phyloP scores from a whole-genome alignment of 2,329 filamentous ascomycete species.

The Ophiocordyceps camponoti-leonardi region DNA sequence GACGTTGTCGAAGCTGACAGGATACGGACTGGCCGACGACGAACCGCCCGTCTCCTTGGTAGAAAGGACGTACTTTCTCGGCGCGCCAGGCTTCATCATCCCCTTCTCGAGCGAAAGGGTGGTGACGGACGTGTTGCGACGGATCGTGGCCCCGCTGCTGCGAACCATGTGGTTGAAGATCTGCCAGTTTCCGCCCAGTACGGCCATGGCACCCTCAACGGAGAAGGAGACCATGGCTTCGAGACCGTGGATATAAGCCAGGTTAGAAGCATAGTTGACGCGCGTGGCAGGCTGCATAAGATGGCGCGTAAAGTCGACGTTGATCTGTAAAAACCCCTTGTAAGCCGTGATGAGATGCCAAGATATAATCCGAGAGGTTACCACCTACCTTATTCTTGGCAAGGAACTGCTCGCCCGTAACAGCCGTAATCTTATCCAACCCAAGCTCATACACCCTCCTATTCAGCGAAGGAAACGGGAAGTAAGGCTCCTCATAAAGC shows the following conservation, averaged over 20 bases:
- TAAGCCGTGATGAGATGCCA: not conserved
- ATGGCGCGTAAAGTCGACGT: slow-evolving; percentile 52
- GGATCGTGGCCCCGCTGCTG: slow-evolving; percentile 40
- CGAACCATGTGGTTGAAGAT: slow-evolving; percentile 77
- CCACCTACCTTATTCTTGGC: slow-evolving; percentile 33
- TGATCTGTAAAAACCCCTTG: slow-evolving; percentile 26
- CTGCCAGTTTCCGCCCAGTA: slow-evolving; percentile 80
- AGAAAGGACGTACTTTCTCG: slow-evolving; percentile 29
- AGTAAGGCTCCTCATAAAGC: slow-evolving; percentile 66
- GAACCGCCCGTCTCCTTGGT: slow-evolving; percentile 12
- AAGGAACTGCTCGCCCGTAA: slow-evolving; percentile 61
- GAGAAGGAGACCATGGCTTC: slow-evolving; percentile 88
- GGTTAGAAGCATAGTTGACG: slow-evolving; percentile 87
- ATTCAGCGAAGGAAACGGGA: slow-evolving; percentile 68
- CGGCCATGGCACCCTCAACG: slow-evolving; percentile 62
- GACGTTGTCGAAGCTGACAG: slow-evolving; percentile 55
- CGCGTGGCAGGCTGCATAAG: slow-evolving; percentile 81
- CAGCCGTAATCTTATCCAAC: slow-evolving; percentile 45
- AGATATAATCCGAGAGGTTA: not conserved
- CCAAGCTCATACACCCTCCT: slow-evolving; percentile 49
- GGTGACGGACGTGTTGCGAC: slow-evolving; percentile 51
- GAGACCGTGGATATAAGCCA: slow-evolving; percentile 72
- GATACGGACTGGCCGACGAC: slow-evolving; percentile 11
- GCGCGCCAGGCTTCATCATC: slow-evolving; percentile 18
- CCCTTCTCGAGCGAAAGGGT: slow-evolving; percentile 34